Conservation (phyloP, 2,329 filamentous ascomycete species). For the Ophiostoma tasmaniense region DNA sequence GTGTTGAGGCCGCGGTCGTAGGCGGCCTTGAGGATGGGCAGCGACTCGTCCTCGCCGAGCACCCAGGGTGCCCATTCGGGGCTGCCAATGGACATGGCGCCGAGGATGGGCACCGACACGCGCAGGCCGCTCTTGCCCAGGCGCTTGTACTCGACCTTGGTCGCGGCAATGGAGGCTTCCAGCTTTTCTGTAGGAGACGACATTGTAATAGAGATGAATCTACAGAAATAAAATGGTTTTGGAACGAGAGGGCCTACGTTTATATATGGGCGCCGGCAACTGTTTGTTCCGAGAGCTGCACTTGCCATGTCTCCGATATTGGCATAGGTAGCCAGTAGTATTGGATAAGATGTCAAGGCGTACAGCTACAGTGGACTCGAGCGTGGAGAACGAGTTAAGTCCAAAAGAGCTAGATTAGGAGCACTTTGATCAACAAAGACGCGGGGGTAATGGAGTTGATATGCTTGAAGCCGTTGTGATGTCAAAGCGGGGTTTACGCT, state of each 20-base stretch:
- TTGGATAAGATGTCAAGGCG: neutral
- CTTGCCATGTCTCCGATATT: neutral
- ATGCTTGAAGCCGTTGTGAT: neutral
- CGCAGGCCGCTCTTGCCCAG: constrained; percentile 47
- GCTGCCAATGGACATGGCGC: constrained; percentile 44
- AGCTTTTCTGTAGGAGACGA: constrained; percentile 2
- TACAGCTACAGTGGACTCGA: neutral
- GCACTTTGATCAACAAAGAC: neutral
- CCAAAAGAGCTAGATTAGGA: neutral
- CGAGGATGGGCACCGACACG: constrained; percentile 46
- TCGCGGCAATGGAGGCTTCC: constrained; percentile 6
- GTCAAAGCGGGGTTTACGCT: neutral
- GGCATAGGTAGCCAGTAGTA: neutral
- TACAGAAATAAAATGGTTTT: neutral
- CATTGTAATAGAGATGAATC: neutral
- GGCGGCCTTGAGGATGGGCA: constrained; percentile 52
- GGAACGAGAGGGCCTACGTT: neutral
- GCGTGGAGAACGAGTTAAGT: neutral
- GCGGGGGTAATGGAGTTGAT: neutral
- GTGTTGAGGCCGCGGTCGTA: constrained; percentile 54
- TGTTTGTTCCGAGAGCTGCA: neutral
- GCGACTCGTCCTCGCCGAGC: constrained; percentile 33
- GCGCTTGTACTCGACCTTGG: constrained; percentile 17
- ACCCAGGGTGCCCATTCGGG: constrained; percentile 41
- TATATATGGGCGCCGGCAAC: neutral